A percentile compares a stretch with the other conserved stretches of the same genome.
These are phyloP conservation scores for Aphanomyces stellatus DNA, from an alignment of 352 stramenopile species.

Conservation along the genomic window DNA sequence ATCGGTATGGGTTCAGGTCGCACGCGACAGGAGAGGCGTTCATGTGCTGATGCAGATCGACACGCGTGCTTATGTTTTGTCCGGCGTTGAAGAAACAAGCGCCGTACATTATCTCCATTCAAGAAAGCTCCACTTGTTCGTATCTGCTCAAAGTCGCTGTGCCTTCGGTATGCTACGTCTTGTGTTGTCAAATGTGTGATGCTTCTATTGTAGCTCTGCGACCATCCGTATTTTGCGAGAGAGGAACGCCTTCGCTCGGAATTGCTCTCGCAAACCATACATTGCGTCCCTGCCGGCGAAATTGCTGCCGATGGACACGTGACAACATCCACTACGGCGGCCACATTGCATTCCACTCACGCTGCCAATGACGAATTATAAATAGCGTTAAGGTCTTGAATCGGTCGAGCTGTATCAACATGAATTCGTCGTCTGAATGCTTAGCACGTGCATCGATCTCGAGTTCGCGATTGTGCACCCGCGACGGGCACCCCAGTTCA, in stretches of 20 bases:
- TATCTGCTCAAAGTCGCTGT: constrained; percentile 78
- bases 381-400: too few relatives aligned
- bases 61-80: constrained; percentile 14
- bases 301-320: not conserved
- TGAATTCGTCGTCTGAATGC: too few relatives aligned
- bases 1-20: not conserved
- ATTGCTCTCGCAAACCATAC: constrained; percentile 40
- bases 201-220: constrained; percentile 33
- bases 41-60: constrained; percentile 1
- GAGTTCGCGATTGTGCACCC: too few relatives aligned
- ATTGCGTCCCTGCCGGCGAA: constrained; percentile 46
- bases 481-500: too few relatives aligned
- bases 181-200: not conserved
- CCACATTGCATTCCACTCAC: not conserved
- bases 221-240: constrained; percentile 75
- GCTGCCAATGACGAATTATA: constrained; percentile 11
- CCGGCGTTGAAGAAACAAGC: constrained; percentile 52
- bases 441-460: too few relatives aligned
- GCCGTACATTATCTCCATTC: constrained; percentile 66
- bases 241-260: constrained; percentile 50
- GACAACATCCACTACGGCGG: not conserved
- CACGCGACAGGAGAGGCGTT: not conserved
- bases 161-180: constrained; percentile 23
- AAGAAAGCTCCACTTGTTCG: constrained; percentile 74
- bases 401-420: too few relatives aligned